Base-by-base conservation (phyloP, 192 early-diverging fungal genomes). In the Chytriomyces hyalinus region DNA sequence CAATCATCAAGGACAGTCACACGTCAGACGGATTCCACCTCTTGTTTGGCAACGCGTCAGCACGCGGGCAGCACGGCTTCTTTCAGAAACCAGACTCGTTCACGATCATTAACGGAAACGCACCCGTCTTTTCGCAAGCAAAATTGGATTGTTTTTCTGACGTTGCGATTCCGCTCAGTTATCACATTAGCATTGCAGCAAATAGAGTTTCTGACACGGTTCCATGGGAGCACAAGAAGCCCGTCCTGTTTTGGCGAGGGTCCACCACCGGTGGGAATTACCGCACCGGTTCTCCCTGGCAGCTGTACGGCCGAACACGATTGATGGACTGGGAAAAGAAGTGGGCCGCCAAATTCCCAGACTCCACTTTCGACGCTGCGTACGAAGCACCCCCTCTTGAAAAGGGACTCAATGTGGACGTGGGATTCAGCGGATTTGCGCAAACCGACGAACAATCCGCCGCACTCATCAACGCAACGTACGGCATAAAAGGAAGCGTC, bases 231-330 rank as follows among this genome's bases (percentile, higher is more conserved):
- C 22, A 36, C 9, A 74, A 80, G 61, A 46, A 46, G 75, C 65
- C 9, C 3, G 63, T 50, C 8, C 24, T 78, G 20, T 77, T 78
- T 57, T 80, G 77, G 77, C 26, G 67, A 7, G 77, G 67, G n/a
- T 60, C 60, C 0, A 80, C 61, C 20, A 80, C 77, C 28, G 71
- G 73, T 66, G 57, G 65, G 6, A 71, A 28, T 64, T 78, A 69
- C 59, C 24, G 17, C n/a, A 36, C 13, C 11, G 61, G 44, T n/a
- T 49, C 61, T 22, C 6, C 17, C 9, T 61, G 10, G 71, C 11
- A 22, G 46, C 61, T 73, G 10, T n/a, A 57, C 24, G n/a, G 46
- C 48, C n/a, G 49, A 45, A 67, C 64, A 36, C 70, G 43, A 43
- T 44, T 79, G 36, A 53, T 57, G 43, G 13, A 60, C 47, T 20